These are phyloP conservation scores for Fusarium pilosicola DNA, from an alignment of 2,329 filamentous ascomycete genomes.

Conservation along the genomic window DNA sequence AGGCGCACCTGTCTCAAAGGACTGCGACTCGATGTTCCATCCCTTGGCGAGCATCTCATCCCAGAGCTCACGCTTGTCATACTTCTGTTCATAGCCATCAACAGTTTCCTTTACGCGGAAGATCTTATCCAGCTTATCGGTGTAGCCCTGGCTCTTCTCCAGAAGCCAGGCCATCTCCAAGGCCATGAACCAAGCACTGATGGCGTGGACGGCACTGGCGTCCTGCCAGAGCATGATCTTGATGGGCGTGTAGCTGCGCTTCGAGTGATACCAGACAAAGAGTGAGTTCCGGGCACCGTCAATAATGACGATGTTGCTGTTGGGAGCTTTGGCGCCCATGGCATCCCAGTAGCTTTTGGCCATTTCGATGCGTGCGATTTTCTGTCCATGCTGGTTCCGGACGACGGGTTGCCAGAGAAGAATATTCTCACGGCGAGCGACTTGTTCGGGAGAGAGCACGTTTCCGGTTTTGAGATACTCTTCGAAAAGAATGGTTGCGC, in stretches of 20 bases:
- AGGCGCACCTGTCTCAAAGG: conserved; percentile 51
- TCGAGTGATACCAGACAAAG: conserved; percentile 44
- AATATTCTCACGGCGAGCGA: conserved; percentile 72
- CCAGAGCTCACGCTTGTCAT: conserved; percentile 43
- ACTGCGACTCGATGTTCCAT: conserved; percentile 50
- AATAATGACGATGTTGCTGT: conserved; percentile 39
- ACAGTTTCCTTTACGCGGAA: conserved; percentile 13
- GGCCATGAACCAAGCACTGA: conserved; percentile 52
- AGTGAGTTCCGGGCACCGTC: conserved; percentile 46
- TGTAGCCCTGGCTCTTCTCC: conserved; percentile 37
- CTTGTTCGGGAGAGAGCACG: conserved; percentile 71
- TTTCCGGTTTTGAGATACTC: conserved; percentile 60
- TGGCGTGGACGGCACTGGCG: conserved; percentile 43
- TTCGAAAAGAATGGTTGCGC: conserved; percentile 81
- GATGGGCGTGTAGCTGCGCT: conserved; percentile 39
- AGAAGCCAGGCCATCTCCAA: conserved; percentile 51
- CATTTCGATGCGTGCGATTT: conserved; percentile 52
- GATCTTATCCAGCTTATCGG: conserved; percentile 29
- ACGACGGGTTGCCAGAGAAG: conserved; percentile 57
- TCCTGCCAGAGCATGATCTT: conserved; percentile 51
- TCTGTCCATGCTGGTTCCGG: conserved; percentile 41
- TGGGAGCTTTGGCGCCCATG: conserved; percentile 30
- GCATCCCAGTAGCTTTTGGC: conserved; percentile 55
- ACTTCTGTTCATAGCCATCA: conserved; percentile 33
- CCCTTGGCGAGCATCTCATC: conserved; percentile 43